Evolutionary conservation across 345 rosid species (phyloP), one percentile per base, ranked within the genome.

Genomic region (Syzygium grande): DNA sequence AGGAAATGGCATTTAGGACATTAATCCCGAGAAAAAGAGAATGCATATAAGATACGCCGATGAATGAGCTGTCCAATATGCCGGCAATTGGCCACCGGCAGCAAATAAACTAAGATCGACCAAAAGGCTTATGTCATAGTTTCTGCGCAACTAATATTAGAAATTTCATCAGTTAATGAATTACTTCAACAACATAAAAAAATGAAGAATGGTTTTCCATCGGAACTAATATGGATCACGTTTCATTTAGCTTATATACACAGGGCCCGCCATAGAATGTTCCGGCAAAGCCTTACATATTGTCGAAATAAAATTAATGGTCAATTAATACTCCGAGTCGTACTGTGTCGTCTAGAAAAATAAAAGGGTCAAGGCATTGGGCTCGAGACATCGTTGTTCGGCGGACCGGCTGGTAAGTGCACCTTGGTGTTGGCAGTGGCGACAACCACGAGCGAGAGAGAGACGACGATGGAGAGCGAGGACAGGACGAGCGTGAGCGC

Each of bases 391-490:
- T 9, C 14, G 80, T 73, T 49, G 46, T 73, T 41, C 14, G 49
- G 49, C 80, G 49, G 25, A 3, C 13, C 10, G 12, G 27, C 87
- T 2, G 54, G 73, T 13, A 51, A 14, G 51, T 88, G 34, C 38
- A 30, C 55, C 11, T 84, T 87, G 14, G 84, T 85, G 46, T 90
- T 86, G 86, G 88, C 6, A 1, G 85, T 87, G 16, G 92, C 85
- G 85, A 89, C 84, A 15, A 90, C 87, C 88, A 89, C 52, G 55
- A 92, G 83, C 25, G 49, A 52, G 22, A 91, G 34, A 6, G 84
- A 84, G 52, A 92, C 92, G 59, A 90, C 25, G 78, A 92, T 88
- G 3, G 94, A 90, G 87, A 92, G 88, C 7, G 85, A 87, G 54
- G 90, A 88, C 52, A 92, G 23, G 8, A 87, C n/a, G 9, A 91